Percentiles rank a stretch among this genome's conserved stretches.
phyloP scores from a whole-genome alignment of 805 yeast genomes.

The Metschnikowia henanensis region DNA sequence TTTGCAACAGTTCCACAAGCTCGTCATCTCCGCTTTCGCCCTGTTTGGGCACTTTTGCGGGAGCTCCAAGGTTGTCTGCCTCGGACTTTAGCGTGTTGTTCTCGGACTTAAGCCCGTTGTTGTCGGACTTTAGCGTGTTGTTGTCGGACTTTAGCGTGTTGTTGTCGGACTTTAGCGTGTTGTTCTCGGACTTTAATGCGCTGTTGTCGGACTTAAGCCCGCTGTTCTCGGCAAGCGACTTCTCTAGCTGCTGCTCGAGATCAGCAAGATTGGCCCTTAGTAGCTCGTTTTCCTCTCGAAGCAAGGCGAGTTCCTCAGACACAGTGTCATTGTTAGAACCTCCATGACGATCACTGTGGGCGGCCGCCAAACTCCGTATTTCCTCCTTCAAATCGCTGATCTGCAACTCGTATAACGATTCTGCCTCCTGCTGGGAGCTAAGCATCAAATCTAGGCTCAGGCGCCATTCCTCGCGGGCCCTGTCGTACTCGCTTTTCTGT shows the following conservation, averaged over 20 bases:
- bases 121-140: background rate
- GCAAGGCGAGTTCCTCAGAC: background rate
- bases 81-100: background rate
- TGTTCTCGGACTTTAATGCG: too few relatives aligned
- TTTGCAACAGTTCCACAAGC: constrained; percentile 9
- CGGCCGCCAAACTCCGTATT: constrained; percentile 5
- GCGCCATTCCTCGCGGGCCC: constrained; percentile 58
- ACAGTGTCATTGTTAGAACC: background rate
- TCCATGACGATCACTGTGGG: background rate
- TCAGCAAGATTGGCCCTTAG: background rate
- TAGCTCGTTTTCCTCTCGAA: constrained; percentile 2
- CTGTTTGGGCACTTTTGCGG: background rate
- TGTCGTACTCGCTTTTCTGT: constrained; percentile 48
- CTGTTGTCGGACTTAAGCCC: too few relatives aligned
- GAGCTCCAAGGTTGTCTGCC: background rate
- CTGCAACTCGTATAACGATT: constrained; percentile 46
- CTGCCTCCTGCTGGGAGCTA: constrained; percentile 55
- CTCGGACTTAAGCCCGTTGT: constrained; percentile 1
- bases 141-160: too few relatives aligned
- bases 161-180: too few relatives aligned
- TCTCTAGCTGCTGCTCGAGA: background rate
- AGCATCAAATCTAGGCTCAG: constrained; percentile 58
- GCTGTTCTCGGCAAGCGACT: background rate
- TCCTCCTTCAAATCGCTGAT: constrained; percentile 35
- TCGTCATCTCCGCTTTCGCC: constrained; percentile 1